phyloP scores from a whole-genome alignment of 2,329 filamentous ascomycete genomes.

The Lasiodiplodia hormozganensis region DNA sequence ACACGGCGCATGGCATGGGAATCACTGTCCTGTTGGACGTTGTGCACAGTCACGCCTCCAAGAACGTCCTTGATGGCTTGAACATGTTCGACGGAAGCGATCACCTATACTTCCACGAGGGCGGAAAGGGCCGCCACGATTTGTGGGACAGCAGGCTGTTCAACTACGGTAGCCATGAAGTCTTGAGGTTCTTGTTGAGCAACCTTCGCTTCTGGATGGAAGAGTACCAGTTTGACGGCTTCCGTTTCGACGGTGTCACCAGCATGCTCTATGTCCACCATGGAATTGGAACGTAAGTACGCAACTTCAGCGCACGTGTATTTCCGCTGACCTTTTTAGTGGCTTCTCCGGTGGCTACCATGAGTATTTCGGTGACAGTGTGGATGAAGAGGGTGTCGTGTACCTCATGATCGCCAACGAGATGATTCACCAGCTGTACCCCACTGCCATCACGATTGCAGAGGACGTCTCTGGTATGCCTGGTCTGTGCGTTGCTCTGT shows the following conservation, averaged over 20 bases:
- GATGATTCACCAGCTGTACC: conserved; percentile 90
- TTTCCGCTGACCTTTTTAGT: conserved; percentile 54
- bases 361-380: conserved; percentile 89
- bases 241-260: conserved; percentile 96
- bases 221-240: conserved; percentile 94
- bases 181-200: conserved; percentile 92
- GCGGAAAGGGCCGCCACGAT: conserved; percentile 83
- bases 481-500: conserved; percentile 85
- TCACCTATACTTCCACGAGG: conserved; percentile 93
- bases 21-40: conserved; percentile 92
- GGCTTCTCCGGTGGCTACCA: conserved; percentile 98
- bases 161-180: conserved; percentile 95
- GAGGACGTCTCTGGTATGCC: conserved; percentile 99
- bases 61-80: conserved; percentile 93
- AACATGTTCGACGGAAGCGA: conserved; percentile 97
- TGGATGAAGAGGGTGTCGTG: conserved; percentile 91
- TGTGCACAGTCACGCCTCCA: conserved; percentile 96
- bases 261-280: conserved; percentile 98
- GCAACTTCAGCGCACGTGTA: not conserved
- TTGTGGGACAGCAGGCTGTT: conserved; percentile 96
- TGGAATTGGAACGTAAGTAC: conserved; percentile 88
- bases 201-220: conserved; percentile 99
- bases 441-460: conserved; percentile 86
- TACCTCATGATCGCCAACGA: conserved; percentile 98
- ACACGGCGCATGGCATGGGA: conserved; percentile 90